Conservation (phyloP, 345 rosid genomes). For the Gossypioides kirkii region DNA sequence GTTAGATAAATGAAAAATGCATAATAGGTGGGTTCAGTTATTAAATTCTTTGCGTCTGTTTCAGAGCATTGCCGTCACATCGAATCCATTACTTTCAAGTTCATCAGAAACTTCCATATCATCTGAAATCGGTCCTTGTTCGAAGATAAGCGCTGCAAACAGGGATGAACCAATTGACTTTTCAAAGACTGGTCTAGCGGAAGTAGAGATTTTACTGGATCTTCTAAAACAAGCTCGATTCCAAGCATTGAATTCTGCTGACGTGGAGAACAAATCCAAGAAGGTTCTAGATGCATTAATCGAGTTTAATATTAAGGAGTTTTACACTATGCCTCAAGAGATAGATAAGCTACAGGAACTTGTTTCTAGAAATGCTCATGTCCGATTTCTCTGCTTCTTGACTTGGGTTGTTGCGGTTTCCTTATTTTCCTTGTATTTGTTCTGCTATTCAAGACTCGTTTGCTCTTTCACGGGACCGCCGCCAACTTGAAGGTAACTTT, state of each 20-base stretch:
- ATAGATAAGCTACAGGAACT: neutral
- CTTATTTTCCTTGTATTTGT: neutral
- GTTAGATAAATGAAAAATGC: neutral
- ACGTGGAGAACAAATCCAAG: slow-evolving; percentile 22
- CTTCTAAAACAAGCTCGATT: slow-evolving; percentile 26
- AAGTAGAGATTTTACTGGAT: slow-evolving; percentile 14
- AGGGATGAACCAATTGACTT: neutral
- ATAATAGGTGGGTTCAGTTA: neutral
- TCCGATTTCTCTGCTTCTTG: slow-evolving; percentile 1
- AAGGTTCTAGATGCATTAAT: slow-evolving; percentile 34
- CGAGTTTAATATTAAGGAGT: slow-evolving; percentile 1
- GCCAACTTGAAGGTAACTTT: slow-evolving; percentile 13
- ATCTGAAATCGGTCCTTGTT: neutral
- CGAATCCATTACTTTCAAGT: neutral
- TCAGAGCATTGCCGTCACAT: slow-evolving; percentile 8
- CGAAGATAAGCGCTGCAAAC: slow-evolving; percentile 3
- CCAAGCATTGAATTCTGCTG: slow-evolving; percentile 23
- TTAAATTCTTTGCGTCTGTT: neutral
- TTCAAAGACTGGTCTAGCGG: neutral
- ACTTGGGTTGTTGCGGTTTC: neutral
- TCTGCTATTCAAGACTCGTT: neutral
- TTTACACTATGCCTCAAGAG: slow-evolving; percentile 24
- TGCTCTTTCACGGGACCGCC: neutral
- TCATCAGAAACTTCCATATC: neutral
- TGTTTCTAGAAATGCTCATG: neutral